Evolutionary conservation across 2,329 filamentous ascomycete genomes (phyloP).

Genomic region (Botryosphaeria dothidea): DNA sequence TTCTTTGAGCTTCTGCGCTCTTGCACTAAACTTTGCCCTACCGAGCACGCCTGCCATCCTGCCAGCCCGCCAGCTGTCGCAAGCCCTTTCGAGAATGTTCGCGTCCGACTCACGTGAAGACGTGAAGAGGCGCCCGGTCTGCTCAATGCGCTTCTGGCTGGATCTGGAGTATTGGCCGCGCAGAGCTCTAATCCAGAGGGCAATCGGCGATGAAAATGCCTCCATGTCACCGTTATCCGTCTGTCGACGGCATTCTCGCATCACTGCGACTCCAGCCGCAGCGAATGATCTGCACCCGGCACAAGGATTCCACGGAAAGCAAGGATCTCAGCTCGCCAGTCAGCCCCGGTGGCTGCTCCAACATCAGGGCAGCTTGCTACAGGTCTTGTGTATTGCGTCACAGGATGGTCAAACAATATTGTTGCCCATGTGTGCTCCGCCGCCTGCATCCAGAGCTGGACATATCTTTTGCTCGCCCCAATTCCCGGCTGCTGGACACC

Average conservation of each 20-base stretch:
- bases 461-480: too few relatives aligned
- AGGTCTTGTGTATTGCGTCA: neutral
- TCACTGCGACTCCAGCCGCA: neutral
- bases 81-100: slow-evolving; percentile 7
- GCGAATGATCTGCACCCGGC: neutral
- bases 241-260: neutral
- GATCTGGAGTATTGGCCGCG: neutral
- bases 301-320: neutral
- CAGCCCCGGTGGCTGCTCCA: neutral
- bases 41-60: neutral
- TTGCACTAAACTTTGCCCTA: neutral
- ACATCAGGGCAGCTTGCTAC: neutral
- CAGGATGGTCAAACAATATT: neutral
- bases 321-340: neutral
- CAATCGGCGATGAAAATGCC: neutral
- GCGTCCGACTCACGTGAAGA: too few relatives aligned
- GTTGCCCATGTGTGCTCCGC: neutral
- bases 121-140: too few relatives aligned
- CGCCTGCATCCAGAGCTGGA: neutral
- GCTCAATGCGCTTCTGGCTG: neutral
- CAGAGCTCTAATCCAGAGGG: neutral
- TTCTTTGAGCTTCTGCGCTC: neutral
- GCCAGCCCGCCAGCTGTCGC: neutral
- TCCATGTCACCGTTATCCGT: neutral
- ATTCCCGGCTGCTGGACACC: neutral